Base-by-base conservation (phyloP, 805 yeast species). In the Lachancea quebecensis region DNA sequence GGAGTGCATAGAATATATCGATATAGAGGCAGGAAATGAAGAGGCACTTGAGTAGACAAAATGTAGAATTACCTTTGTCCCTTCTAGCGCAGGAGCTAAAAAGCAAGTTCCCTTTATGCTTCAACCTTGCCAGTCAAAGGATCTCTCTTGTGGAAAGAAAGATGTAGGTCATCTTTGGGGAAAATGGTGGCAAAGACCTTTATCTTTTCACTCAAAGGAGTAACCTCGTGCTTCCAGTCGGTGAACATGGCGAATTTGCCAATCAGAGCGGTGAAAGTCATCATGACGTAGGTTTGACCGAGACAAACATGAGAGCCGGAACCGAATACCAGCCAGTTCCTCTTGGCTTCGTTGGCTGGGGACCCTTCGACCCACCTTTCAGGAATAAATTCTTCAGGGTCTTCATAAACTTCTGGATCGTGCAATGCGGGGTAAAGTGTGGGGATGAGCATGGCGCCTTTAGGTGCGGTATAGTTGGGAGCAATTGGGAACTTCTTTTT, bases 111-210 rank as follows among this genome's bases (percentile, higher is more conserved):
- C 25, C 17, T 42, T 41, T 36, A 46, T 15, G 43, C 40, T 31
- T 30, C 30, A 33, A 57, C 47, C 53, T 63, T 51, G 38, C 69
- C 69, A 28, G 66, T 58, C 32, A 66, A 46, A 49, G 74, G 74
- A 50, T 85, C 85, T 70, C 93, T 79, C 55, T 62, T 70, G 40
- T 71, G 73, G 73, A 90, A 91, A 56, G 81, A 72, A 64, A 93
- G 70, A 53, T 86, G 78, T 62, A 95, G 79, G 65, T 93, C 96
- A 69, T 93, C 99, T 66, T 87, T 81, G 25, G 99, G 99, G 85
- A 93, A 93, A 63, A 93, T 89, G 15, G 99, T 93, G 25, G 99
- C 99, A 65, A 93, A 93, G 34, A 93, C 98, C 62, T 88, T 86
- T 60, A 93, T 89, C 60, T 88, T 82, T 71, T 93, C 99, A 55